Percentiles rank a stretch among this genome's conserved stretches.
Conservation (phyloP, 2,329 filamentous ascomycete genomes). For the Colletotrichum sp. region DNA sequence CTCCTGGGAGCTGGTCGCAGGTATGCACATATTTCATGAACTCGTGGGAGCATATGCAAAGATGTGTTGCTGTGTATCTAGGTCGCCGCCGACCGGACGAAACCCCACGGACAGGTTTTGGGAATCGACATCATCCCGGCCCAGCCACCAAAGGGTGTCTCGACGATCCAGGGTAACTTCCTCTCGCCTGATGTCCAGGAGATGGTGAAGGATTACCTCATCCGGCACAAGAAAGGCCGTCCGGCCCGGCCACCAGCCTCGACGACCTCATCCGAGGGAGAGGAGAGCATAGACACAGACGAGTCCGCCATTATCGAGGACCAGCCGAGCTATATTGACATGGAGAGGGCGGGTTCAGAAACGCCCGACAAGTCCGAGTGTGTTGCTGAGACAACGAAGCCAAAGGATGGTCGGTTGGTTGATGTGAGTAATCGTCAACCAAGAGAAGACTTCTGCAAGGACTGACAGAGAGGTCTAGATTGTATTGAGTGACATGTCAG, state of each 20-base stretch:
- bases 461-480: slow-evolving; percentile 52
- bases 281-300: slow-evolving; percentile 19
- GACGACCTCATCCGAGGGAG: neutral
- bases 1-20: slow-evolving; percentile 76
- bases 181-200: slow-evolving; percentile 75
- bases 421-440: slow-evolving; percentile 59
- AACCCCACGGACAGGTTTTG: slow-evolving; percentile 78
- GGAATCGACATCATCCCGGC: slow-evolving; percentile 95
- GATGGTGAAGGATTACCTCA: slow-evolving; percentile 78
- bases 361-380: slow-evolving; percentile 33
- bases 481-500: slow-evolving; percentile 99
- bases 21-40: slow-evolving; percentile 36
- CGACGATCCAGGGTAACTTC: slow-evolving; percentile 94
- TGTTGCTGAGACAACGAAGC: slow-evolving; percentile 29
- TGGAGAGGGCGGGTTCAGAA: slow-evolving; percentile 52
- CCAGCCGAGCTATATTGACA: slow-evolving; percentile 68
- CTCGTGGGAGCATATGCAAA: neutral
- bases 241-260: slow-evolving; percentile 18
- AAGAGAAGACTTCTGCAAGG: neutral
- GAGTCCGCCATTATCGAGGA: slow-evolving; percentile 37
- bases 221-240: slow-evolving; percentile 63
- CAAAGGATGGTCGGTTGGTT: slow-evolving; percentile 57
- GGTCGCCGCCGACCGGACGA: slow-evolving; percentile 82
- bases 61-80: slow-evolving; percentile 38
- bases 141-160: slow-evolving; percentile 89